Base-by-base conservation (phyloP, 768 basidiomycete species). In the Clathrus columnatus region DNA sequence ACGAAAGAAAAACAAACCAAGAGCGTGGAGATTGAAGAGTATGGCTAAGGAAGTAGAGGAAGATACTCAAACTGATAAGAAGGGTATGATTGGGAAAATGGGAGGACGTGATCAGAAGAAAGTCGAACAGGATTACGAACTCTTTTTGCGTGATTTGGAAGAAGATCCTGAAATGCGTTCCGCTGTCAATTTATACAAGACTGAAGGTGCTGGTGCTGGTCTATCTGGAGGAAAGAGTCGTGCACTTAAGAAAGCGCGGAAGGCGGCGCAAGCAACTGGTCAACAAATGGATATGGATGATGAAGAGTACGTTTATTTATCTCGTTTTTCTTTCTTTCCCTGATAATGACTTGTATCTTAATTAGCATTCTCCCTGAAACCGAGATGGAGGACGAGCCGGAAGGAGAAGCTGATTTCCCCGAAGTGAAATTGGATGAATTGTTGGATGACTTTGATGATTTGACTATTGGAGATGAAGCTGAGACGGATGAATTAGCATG, bases 111-210 rank as follows among this genome's bases (percentile, higher is more conserved):
- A 95, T 71, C 80, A 84, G 70, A 84, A 79, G 73, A 92, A 93
- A 75, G 90, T 98, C 56, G 93, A 97, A 62, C 84, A 91, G 67
- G 95, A 99, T 66, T 99, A 98, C 70, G 96, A 98, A 73, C 60
- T 90, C 50, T 99, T 99, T 81, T 72, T 98, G 69, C 80, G 87
- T 46, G 93, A 96, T 59, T 70, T 97, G 48, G 93, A 96, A 69
- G 95, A 98, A 68, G 94, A 97, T 70, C 84, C 85, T 20, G 94
- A 97, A 74, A 73, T 98, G 74, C 81, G 95, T 36, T 76, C 78
- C 5, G 81, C 81, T 7, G 84, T 98, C 62, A 94, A 96, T 69
- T 64, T 97, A 54, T 98, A 95, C 76, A 88, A 84, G 71, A 73
- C 80, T 3, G 67, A 71, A 60, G 76, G 71, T 4, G 75, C 75